Conservation (phyloP, 2,329 filamentous ascomycete species). For the Clonostachys rhizophaga region DNA sequence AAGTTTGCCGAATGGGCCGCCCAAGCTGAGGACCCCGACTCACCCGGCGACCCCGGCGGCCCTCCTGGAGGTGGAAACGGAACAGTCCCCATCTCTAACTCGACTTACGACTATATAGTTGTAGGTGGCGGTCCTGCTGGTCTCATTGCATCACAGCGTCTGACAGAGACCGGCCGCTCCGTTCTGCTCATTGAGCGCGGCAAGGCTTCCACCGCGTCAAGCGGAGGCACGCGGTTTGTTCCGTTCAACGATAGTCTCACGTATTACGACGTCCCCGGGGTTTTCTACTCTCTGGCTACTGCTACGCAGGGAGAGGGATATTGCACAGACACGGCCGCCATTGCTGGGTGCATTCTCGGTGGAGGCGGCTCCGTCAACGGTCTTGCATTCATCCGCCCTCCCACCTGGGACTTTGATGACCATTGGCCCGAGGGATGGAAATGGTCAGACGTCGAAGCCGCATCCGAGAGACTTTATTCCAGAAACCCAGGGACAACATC, state of each 20-base stretch:
- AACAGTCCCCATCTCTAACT: background rate
- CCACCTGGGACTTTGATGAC: conserved; percentile 58
- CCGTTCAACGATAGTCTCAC: conserved; percentile 59
- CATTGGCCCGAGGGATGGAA: conserved; percentile 68
- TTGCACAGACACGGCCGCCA: conserved; percentile 11
- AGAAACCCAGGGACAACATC: conserved; percentile 38
- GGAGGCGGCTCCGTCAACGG: conserved; percentile 62
- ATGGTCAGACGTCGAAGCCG: conserved; percentile 45
- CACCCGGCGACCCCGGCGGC: too few species aligned
- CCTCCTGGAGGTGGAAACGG: too few species aligned
- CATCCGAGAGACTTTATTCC: conserved; percentile 61
- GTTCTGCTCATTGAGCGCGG: conserved; percentile 60
- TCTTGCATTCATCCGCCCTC: conserved; percentile 63
- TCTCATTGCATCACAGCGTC: conserved; percentile 23
- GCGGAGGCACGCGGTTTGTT: conserved; percentile 56
- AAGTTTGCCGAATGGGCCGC: too few species aligned
- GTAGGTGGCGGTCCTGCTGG: conserved; percentile 14
- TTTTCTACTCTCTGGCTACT: conserved; percentile 44
- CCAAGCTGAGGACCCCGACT: too few species aligned
- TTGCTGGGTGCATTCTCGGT: conserved; percentile 60
- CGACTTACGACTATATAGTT: conserved; percentile 15
- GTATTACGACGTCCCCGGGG: conserved; percentile 65
- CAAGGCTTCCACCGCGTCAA: conserved; percentile 54
- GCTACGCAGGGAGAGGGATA: conserved; percentile 1
- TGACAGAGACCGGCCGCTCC: conserved; percentile 58